Evolutionary conservation across 352 stramenopile genomes (phyloP).

Genomic region (Phytophthora citricola): DNA sequence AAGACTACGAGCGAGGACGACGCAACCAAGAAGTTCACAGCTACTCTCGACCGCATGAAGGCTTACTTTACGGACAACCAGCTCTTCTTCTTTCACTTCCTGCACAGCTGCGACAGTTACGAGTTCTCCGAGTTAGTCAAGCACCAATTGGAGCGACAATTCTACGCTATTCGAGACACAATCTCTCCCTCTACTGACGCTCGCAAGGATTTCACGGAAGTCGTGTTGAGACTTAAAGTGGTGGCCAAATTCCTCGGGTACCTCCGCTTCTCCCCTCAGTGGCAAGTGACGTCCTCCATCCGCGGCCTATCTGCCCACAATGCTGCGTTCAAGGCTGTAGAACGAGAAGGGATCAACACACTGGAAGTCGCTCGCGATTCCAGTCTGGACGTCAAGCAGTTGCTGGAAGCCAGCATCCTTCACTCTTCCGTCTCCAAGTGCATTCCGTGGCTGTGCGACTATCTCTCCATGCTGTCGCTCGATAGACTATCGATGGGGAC

Average conservation of each 20-base stretch:
- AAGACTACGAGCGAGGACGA: slow-evolving; percentile 13
- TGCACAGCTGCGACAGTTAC: slow-evolving; percentile 69
- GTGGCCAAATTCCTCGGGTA: slow-evolving; percentile 78
- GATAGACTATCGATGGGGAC: slow-evolving; percentile 59
- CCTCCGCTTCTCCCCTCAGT: slow-evolving; percentile 67
- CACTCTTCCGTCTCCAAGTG: slow-evolving; percentile 57
- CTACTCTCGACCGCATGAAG: slow-evolving; percentile 43
- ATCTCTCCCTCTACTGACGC: slow-evolving; percentile 33
- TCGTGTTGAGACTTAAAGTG: slow-evolving; percentile 64
- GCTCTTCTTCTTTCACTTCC: slow-evolving; percentile 80
- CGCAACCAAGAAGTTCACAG: slow-evolving; percentile 28
- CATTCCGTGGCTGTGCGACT: slow-evolving; percentile 73
- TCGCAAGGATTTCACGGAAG: slow-evolving; percentile 68
- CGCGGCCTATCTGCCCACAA: slow-evolving; percentile 44
- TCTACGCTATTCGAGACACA: slow-evolving; percentile 37
- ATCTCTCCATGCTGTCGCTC: slow-evolving; percentile 63
- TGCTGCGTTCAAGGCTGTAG: slow-evolving; percentile 53
- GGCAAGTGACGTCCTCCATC: slow-evolving; percentile 53
- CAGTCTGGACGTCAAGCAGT: slow-evolving; percentile 50
- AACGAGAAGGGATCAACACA: slow-evolving; percentile 58
- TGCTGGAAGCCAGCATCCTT: slow-evolving; percentile 55
- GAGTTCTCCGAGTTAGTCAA: slow-evolving; percentile 70
- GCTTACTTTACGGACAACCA: slow-evolving; percentile 69
- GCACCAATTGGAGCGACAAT: slow-evolving; percentile 59
- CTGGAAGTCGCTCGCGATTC: slow-evolving; percentile 42